These are phyloP conservation scores for Tagetes erecta DNA, from an alignment of 129 eudicot species.

Conservation along the genomic window DNA sequence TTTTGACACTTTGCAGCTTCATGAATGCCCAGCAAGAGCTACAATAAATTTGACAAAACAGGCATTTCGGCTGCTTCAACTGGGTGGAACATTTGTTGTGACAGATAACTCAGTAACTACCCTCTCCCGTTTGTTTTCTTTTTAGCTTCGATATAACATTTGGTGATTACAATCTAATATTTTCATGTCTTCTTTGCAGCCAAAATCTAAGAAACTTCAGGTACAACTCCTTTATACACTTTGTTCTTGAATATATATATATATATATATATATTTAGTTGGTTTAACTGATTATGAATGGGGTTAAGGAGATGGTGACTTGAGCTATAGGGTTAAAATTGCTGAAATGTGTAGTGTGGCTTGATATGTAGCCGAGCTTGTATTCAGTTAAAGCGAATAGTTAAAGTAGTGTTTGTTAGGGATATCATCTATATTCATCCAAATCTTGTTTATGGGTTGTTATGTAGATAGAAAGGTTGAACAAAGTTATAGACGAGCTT, in stretches of 20 bases:
- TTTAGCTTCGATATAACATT: background rate
- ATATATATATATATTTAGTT: background rate
- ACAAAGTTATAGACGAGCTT: too few relatives aligned
- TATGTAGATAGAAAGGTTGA: too few relatives aligned
- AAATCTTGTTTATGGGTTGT: too few relatives aligned
- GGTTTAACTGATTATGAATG: background rate
- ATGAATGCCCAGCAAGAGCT: constrained; percentile 90
- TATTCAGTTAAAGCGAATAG: too few relatives aligned
- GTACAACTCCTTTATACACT: constrained; percentile 36
- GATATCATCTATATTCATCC: too few relatives aligned
- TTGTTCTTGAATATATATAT: constrained; percentile 2
- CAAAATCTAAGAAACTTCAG: constrained; percentile 97
- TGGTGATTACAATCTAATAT: constrained; percentile 17
- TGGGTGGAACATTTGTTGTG: constrained; percentile 90
- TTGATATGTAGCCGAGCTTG: too few relatives aligned
- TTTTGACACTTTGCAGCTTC: constrained; percentile 51
- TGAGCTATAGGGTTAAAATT: background rate
- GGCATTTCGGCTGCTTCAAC: constrained; percentile 86
- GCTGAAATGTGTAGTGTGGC: too few relatives aligned
- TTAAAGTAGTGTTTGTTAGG: too few relatives aligned
- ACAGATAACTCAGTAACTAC: constrained; percentile 87
- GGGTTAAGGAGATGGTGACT: background rate
- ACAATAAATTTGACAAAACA: constrained; percentile 72
- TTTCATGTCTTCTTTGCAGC: constrained; percentile 53
- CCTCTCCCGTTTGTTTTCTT: background rate